Evolutionary conservation across 2,329 filamentous ascomycete species (phyloP).

Genomic region (Phialocephala subalpina): DNA sequence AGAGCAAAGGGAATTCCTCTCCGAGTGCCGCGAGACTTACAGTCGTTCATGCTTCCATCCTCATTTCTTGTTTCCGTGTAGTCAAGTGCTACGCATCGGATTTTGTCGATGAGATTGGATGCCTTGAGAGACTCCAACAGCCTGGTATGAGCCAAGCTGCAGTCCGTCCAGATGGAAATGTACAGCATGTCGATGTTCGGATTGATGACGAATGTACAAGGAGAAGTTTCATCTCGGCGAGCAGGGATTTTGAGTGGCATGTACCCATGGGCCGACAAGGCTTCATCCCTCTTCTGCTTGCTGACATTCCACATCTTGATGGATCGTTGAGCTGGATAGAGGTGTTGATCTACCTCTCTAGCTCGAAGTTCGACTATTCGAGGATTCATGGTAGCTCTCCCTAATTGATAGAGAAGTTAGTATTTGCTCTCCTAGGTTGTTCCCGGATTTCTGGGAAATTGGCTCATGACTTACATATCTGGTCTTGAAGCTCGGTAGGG

Average conservation of each 20-base stretch:
- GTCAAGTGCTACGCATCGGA: background rate
- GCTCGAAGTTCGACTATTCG: background rate
- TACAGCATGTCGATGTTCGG: background rate
- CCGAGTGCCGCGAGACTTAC: no score
- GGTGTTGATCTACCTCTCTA: background rate
- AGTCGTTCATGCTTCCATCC: background rate
- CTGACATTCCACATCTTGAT: conserved; percentile 1
- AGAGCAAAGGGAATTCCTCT: no score
- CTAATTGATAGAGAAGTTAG: no score
- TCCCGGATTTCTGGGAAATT: no score
- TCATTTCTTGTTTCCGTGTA: background rate
- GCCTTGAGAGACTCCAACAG: background rate
- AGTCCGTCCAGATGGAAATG: conserved; percentile 3
- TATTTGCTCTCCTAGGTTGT: no score
- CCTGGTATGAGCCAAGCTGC: background rate
- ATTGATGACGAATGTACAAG: conserved; percentile 6
- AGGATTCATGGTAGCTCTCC: background rate
- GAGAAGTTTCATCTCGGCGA: background rate
- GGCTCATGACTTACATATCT: background rate
- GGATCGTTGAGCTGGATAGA: conserved; percentile 1
- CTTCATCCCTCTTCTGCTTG: background rate
- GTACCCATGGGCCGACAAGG: background rate
- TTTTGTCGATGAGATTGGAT: background rate
- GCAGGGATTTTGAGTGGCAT: background rate
- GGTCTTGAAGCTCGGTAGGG: conserved; percentile 2